These are phyloP conservation scores for Cercospora nicotianae DNA, from an alignment of 2,329 filamentous ascomycete genomes.

Conservation along the genomic window DNA sequence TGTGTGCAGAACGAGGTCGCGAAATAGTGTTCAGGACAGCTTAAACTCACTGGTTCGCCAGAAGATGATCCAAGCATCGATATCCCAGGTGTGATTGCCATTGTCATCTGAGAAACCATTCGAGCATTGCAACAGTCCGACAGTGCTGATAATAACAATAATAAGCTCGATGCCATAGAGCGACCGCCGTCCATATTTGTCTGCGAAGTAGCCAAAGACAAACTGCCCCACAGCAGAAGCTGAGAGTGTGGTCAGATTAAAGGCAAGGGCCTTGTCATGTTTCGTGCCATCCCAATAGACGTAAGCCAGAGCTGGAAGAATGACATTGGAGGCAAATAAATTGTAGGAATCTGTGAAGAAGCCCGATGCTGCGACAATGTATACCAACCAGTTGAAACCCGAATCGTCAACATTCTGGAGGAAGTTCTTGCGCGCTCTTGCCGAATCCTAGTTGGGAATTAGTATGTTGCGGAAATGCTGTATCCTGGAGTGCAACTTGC, in stretches of 20 bases:
- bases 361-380: slow-evolving; percentile 43
- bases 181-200: slow-evolving; percentile 41
- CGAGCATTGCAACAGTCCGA: slow-evolving; percentile 43
- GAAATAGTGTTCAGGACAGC: neutral
- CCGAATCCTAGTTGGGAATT: neutral
- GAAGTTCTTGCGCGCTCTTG: slow-evolving; percentile 11
- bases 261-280: slow-evolving; percentile 35
- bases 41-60: slow-evolving; percentile 36
- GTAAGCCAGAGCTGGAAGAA: slow-evolving; percentile 43
- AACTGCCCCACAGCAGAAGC: slow-evolving; percentile 44
- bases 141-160: slow-evolving; percentile 44
- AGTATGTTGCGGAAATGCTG: neutral
- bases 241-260: slow-evolving; percentile 43
- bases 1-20: neutral
- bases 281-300: slow-evolving; percentile 39
- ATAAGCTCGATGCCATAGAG: slow-evolving; percentile 46
- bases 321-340: slow-evolving; percentile 43
- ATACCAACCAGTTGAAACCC: slow-evolving; percentile 34
- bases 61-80: slow-evolving; percentile 43
- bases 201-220: slow-evolving; percentile 43
- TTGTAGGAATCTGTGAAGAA: slow-evolving; percentile 46
- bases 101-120: slow-evolving; percentile 29
- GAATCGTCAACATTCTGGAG: slow-evolving; percentile 20
- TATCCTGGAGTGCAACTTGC: neutral
- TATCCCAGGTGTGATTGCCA: slow-evolving; percentile 35